Evolutionary conservation across 2,329 filamentous ascomycete genomes (phyloP), one percentile per base, ranked within the genome.

Genomic region (Lasiodiplodia theobromae): DNA sequence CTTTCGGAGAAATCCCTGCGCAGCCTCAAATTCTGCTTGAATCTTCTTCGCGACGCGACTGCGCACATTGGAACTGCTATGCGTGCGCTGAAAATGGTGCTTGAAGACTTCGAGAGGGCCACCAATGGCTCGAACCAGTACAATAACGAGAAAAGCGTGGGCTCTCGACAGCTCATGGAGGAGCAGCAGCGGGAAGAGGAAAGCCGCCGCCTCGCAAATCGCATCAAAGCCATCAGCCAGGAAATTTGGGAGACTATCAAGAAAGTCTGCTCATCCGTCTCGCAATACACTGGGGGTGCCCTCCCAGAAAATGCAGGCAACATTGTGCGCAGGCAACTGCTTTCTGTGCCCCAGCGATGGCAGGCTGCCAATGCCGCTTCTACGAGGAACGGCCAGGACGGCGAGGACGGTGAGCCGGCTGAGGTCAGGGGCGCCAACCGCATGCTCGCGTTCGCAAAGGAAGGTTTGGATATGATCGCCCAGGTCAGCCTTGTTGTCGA

Each of bases 381-480:
- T 5, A 71, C 72, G 8, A 69, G 70, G 34, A 56, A 71, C 37
- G 76, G 75, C n/a, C 76, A 77, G 44, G 60, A 64, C 18, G 49
- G 56, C 16, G 28, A 52, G 23, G 56, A 52, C 18, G 58, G 67
- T 34, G 67, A 52, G 25, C 38, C 80, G 1, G 84, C 86, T 53
- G 85, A 86, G 21, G 85, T 84, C 12, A 79, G 84, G 10, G 83
- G 82, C 64, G 94, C 93, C 0, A 91, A 94, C 73, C 87, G 91
- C 51, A 94, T 96, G 68, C 82, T 98, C 14, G 89, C 96, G 1
- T 88, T 98, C 64, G 95, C 95, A 7, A 92, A 91, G 74, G 95
- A 98, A 77, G 93, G 94, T 0, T 84, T 98, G 16, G 94, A 97
- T 73, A 97, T 98, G 91, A 94, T 98, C 86, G 87, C 89, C 0